Evolutionary conservation across 2,329 filamentous ascomycete species (phyloP), one percentile per base, ranked within the genome.

Genomic region (Xylogone sp.): DNA sequence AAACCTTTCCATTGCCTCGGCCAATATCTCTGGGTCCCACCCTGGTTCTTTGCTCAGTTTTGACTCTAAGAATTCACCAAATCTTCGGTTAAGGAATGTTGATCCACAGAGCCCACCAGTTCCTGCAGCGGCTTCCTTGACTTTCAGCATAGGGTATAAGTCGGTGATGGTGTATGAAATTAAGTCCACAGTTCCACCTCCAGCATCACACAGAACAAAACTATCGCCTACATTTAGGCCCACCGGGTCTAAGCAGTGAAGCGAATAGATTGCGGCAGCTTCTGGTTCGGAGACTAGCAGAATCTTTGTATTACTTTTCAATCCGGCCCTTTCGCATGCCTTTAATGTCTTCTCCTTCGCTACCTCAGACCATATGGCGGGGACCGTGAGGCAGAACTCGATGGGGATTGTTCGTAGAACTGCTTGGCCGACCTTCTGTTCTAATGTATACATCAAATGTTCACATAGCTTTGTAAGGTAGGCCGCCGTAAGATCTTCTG

Each of bases 301-400:
- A 8, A 78, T 75, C 5, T 69, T 66, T 0, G 62, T 53, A 13
- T 61, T 61, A 2, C 60, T 53, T 3, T 60, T 65, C 3, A 71
- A 59, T 8, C 63, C 65, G 20, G 73, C 68, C 16, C 66, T 68
- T 34, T 71, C 66, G 42, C 71, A 75, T 16, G 76, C 75, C 46
- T 70, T 66, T 44, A 68, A 66, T 1, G 77, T 82, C 31, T 72
- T 72, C 42, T 77, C 69, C 48, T 78, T 81, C 24, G 79, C 77
- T 4, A 68, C 68, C 43, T 81, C 77, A 34, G 74, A 78, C 80
- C 80, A 83, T 7, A 83, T 78, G 4, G 79, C 79, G 0, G 80
- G 80, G 0, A 83, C 78, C 0, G 80, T 81, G 19, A 83, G 65
- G 43, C 82, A 72, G 51, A 80, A 81, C 49, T 82, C 72, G 54